Conservation (phyloP, 2,329 filamentous ascomycete species). For the Thielaviopsis musarum region DNA sequence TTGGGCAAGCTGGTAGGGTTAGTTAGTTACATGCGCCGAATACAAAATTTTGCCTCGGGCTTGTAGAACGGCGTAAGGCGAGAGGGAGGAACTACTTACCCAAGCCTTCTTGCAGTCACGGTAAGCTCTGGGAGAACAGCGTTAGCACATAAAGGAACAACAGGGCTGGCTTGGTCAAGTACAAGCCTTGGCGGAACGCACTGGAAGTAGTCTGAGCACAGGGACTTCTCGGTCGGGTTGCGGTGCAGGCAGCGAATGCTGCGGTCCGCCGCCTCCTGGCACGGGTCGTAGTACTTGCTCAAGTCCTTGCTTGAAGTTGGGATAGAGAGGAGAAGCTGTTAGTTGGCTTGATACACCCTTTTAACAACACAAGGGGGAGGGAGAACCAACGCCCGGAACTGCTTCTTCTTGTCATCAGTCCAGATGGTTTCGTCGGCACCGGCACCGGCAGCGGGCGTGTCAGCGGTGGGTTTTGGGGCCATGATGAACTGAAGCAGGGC, state of each 20-base stretch:
- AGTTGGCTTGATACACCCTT: neutral
- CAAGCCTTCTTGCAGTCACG: constrained; percentile 89
- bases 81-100: constrained; percentile 36
- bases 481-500: neutral
- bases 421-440: neutral
- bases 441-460: neutral
- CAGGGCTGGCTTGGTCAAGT: too few species aligned
- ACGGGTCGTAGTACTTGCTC: constrained; percentile 89
- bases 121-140: constrained; percentile 50
- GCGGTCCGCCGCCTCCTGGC: constrained; percentile 73
- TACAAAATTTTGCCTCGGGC: neutral
- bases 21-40: neutral
- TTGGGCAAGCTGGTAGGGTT: constrained; percentile 4
- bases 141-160: neutral
- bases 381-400: constrained; percentile 11
- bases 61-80: too few species aligned
- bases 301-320: constrained; percentile 52
- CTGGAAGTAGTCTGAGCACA: constrained; percentile 96
- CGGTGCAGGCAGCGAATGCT: constrained; percentile 80
- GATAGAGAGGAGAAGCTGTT: neutral
- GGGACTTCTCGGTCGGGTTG: constrained; percentile 70
- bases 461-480: constrained; percentile 5
- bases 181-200: constrained; percentile 36
- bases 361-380: neutral
- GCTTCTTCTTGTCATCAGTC: constrained; percentile 7